A percentile compares a stretch with the other conserved stretches of the same genome.
Evolutionary conservation across 176 grass and related monocot species (phyloP).

Genomic region (Metroxylon sagu): DNA sequence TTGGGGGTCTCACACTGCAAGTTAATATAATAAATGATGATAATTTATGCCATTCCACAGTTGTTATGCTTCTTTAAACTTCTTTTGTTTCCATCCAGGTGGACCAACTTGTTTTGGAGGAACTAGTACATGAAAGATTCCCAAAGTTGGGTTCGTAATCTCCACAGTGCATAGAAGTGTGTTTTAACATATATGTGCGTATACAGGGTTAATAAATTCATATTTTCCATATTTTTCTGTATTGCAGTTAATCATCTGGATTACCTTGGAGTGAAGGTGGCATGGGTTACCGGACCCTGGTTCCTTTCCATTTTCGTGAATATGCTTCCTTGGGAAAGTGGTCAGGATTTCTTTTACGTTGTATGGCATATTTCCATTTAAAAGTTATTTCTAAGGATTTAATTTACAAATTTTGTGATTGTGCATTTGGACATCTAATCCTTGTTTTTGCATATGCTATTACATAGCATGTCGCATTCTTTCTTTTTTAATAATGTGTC

Average conservation of each 20-base stretch:
- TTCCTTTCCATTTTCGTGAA: constrained; percentile 99
- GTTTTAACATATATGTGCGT: too few relatives aligned
- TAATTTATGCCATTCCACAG: constrained; percentile 11
- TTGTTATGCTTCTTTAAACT: constrained; percentile 3
- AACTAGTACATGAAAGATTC: constrained; percentile 84
- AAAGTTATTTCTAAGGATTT: too few relatives aligned
- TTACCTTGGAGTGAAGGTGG: constrained; percentile 93
- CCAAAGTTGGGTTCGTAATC: constrained; percentile 68
- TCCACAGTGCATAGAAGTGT: too few relatives aligned
- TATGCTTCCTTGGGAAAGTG: constrained; percentile 99
- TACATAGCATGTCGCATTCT: too few relatives aligned
- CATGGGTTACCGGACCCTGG: constrained; percentile 98
- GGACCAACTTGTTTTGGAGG: constrained; percentile 96
- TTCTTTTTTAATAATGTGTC: background rate
- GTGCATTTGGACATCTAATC: too few relatives aligned
- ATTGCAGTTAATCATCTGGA: constrained; percentile 94
- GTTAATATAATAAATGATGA: background rate
- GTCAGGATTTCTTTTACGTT: constrained; percentile 50
- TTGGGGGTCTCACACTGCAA: too few relatives aligned
- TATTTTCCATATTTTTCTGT: constrained; percentile 11
- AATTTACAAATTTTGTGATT: too few relatives aligned
- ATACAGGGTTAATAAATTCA: constrained; percentile 6
- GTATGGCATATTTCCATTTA: background rate
- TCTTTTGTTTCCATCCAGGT: constrained; percentile 37
- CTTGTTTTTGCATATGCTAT: background rate